Base-by-base conservation (phyloP, 495 filamentous ascomycete genomes). In the Xylaria flabelliformis region DNA sequence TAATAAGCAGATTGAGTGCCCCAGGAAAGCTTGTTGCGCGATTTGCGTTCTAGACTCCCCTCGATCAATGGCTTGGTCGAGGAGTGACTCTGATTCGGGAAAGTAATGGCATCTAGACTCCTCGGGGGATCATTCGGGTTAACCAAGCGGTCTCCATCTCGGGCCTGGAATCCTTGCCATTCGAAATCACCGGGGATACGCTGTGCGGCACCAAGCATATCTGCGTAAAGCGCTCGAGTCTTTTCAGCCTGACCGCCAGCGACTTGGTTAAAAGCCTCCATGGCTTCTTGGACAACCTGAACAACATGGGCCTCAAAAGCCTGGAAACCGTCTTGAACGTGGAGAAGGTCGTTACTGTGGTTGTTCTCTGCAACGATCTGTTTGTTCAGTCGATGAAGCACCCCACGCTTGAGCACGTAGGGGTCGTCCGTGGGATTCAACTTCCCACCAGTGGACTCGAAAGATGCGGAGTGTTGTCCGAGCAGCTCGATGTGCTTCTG, bases 401-500 rank as follows among this genome's bases (percentile, higher is more conserved):
- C 90, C 50, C 92, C 92, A 41, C 94, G 90, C 74, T 91, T 90
- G 62, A 98, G 81, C 64, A 98, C 83, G 80, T 98, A 99, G 19
- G 97, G 96, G 81, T 99, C 96, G 39, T 96, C 88, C 5, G 82
- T 74, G 7, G 91, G 85, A 19, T 90, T 87, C 64, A 91, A 77
- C 78, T 91, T 93, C 26, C 87, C 89, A 10, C 90, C 90, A 6
- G 85, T 85, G 6, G 92, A 89, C 72, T 95, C 92, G 78, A 91
- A 93, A 6, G 88, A 78, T 8, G 94, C 93, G 0, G 93, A 89
- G 73, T 94, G 88, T 82, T 95, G 92, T 64, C 92, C 94, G 0
- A 98, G 89, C 36, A 97, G 89, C 81, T 99, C 95, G 67, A 99
- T 97, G 74, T 98, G 93, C 84, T 95, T 97, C 86, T 98, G 96